phyloP scores from a whole-genome alignment of 441 rosid genomes.

The Bocquillonia castaneifolia region DNA sequence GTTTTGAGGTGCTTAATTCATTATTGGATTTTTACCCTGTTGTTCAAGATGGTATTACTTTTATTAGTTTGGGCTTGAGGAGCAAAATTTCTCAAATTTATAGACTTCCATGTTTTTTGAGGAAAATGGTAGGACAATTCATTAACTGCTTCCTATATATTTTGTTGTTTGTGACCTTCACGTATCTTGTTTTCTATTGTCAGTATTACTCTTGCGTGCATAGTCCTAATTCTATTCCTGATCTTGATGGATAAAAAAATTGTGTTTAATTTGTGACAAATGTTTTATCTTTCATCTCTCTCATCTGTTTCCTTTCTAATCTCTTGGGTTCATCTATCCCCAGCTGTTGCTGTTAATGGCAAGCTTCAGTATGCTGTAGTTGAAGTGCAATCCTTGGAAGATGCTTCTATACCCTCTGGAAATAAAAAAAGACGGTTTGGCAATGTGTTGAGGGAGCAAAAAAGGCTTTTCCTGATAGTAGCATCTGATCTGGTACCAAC shows the following conservation, averaged over 20 bases:
- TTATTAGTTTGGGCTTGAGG: not conserved
- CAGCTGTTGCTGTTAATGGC: slow-evolving; percentile 96
- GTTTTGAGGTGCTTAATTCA: not conserved
- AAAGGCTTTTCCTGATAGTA: slow-evolving; percentile 57
- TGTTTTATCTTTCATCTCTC: not conserved
- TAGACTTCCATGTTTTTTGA: not conserved
- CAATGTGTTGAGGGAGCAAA: slow-evolving; percentile 57
- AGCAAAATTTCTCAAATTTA: not conserved
- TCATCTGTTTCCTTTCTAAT: not conserved
- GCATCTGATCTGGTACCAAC: slow-evolving; percentile 84
- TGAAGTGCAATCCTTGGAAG: slow-evolving; percentile 54
- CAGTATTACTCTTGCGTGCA: not conserved
- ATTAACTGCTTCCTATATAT: not conserved
- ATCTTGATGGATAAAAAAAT: not conserved
- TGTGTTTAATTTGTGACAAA: not conserved
- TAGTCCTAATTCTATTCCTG: not conserved
- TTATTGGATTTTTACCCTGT: not conserved
- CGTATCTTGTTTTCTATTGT: not conserved
- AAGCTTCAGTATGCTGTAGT: slow-evolving; percentile 88
- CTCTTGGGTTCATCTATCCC: slow-evolving; percentile 17
- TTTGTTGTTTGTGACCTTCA: not conserved
- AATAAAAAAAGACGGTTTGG: slow-evolving; percentile 51
- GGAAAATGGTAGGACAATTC: not conserved
- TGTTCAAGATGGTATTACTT: not conserved
- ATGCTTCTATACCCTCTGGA: slow-evolving; percentile 37